Percentiles rank a stretch among this genome's conserved stretches.
These are phyloP conservation scores for Ilyonectria robusta DNA, from an alignment of 2,329 filamentous ascomycete genomes.

Conservation along the genomic window DNA sequence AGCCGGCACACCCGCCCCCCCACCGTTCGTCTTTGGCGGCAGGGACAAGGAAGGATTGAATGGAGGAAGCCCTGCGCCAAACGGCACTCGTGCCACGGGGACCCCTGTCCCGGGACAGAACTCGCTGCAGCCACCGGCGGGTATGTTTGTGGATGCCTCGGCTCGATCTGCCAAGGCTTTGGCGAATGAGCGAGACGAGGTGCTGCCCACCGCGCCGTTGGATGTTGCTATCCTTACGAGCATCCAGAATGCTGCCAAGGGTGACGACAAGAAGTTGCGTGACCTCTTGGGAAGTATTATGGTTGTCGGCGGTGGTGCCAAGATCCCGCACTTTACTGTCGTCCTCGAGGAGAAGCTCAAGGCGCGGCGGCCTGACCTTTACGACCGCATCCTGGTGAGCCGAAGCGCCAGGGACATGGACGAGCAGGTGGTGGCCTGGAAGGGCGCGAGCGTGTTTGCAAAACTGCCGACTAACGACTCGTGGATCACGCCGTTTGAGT, in stretches of 20 bases:
- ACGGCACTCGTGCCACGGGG: slow-evolving; percentile 65
- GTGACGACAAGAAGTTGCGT: slow-evolving; percentile 92
- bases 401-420: slow-evolving; percentile 92
- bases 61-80: slow-evolving; percentile 68
- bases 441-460: slow-evolving; percentile 96
- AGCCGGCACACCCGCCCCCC: slow-evolving; percentile 74
- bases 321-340: slow-evolving; percentile 83
- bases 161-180: slow-evolving; percentile 66
- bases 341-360: slow-evolving; percentile 89
- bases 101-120: slow-evolving; percentile 57
- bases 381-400: slow-evolving; percentile 73
- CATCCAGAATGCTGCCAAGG: slow-evolving; percentile 87
- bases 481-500: slow-evolving; percentile 92
- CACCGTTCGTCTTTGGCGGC: slow-evolving; percentile 68
- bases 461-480: slow-evolving; percentile 94
- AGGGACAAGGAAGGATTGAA: slow-evolving; percentile 60
- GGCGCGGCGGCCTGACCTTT: slow-evolving; percentile 72
- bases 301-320: slow-evolving; percentile 88
- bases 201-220: slow-evolving; percentile 86
- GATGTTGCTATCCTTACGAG: slow-evolving; percentile 92
- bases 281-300: slow-evolving; percentile 93
- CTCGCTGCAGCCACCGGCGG: slow-evolving; percentile 56
- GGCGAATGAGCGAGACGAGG: slow-evolving; percentile 81
- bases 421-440: slow-evolving; percentile 97
- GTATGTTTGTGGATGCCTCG: slow-evolving; percentile 65